phyloP scores from a whole-genome alignment of 495 filamentous ascomycete species.

The Penicillium tannophilum region DNA sequence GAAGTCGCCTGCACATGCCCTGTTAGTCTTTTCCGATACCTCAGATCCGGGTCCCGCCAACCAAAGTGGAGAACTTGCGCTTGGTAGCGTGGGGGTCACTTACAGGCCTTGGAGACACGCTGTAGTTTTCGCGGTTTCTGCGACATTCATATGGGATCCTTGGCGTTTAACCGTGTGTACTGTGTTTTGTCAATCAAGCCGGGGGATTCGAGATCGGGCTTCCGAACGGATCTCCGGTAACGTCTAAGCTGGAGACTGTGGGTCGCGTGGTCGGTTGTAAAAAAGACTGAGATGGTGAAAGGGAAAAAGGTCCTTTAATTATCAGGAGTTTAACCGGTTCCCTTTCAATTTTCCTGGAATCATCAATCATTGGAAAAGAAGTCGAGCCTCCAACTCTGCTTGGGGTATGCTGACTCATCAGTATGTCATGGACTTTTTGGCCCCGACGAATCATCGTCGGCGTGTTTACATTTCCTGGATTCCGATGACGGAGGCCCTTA shows the following conservation, averaged over 20 bases:
- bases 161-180: not conserved
- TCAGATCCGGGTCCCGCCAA: slow-evolving; percentile 2
- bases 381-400: not conserved
- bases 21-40: not conserved
- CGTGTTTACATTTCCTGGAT: not conserved
- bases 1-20: slow-evolving; percentile 29
- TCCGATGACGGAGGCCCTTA: not conserved
- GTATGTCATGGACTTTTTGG: slow-evolving; percentile 18
- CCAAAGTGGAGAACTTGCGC: slow-evolving; percentile 19
- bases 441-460: slow-evolving; percentile 7
- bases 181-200: not conserved
- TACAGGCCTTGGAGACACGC: slow-evolving; percentile 37
- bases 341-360: slow-evolving; percentile 4
- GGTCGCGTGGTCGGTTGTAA: slow-evolving; percentile 8
- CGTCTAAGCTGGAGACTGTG: slow-evolving; percentile 1
- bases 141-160: slow-evolving; percentile 29
- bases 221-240: not conserved
- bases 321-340: slow-evolving; percentile 3
- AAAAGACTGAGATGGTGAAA: slow-evolving; percentile 12
- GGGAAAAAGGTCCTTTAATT: slow-evolving; percentile 15
- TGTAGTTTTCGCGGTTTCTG: slow-evolving; percentile 37
- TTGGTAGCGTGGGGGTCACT: slow-evolving; percentile 9
- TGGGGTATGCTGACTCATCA: slow-evolving; percentile 24
- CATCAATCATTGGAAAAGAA: slow-evolving; percentile 10
- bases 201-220: not conserved